These are phyloP conservation scores for Paraphysoderma sedebokerense DNA, from an alignment of 371 early-diverging fungal species.

Conservation along the genomic window DNA sequence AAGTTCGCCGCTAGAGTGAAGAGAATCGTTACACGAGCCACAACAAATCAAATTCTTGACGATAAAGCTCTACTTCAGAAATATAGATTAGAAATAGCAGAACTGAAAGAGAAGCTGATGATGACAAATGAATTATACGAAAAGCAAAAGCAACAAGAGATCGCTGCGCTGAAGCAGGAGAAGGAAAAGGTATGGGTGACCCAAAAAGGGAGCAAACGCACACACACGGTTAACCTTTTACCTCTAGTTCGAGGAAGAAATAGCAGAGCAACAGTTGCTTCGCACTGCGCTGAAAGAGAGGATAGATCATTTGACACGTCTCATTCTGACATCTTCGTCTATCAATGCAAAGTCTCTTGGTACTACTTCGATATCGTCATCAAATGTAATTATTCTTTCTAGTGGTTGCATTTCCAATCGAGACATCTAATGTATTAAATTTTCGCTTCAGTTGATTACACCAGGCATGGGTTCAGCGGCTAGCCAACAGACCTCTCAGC, in stretches of 20 bases:
- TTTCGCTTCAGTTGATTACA: too few relatives aligned
- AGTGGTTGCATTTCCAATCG: background rate
- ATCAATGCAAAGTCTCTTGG: slow-evolving; percentile 18
- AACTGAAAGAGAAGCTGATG: slow-evolving; percentile 58
- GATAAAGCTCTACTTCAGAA: slow-evolving; percentile 73
- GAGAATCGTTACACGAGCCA: slow-evolving; percentile 41
- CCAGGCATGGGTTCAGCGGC: too few relatives aligned
- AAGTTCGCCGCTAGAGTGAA: slow-evolving; percentile 73
- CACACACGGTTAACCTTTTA: slow-evolving; percentile 6
- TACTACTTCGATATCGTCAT: background rate
- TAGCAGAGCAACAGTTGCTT: slow-evolving; percentile 47
- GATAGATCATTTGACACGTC: slow-evolving; percentile 58
- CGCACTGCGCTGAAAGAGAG: slow-evolving; percentile 61
- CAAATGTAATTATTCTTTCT: background rate
- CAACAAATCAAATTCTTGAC: slow-evolving; percentile 51
- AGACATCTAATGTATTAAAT: background rate
- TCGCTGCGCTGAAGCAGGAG: slow-evolving; percentile 14
- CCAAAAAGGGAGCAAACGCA: background rate
- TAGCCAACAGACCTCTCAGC: background rate
- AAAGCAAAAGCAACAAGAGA: slow-evolving; percentile 19
- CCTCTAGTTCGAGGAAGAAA: slow-evolving; percentile 49
- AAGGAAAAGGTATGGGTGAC: slow-evolving; percentile 13
- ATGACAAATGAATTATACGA: slow-evolving; percentile 16
- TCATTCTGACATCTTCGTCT: slow-evolving; percentile 56
- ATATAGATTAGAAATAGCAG: slow-evolving; percentile 62